These are phyloP conservation scores for Pulveroboletus sp. DNA, from an alignment of 768 basidiomycete species.

Conservation along the genomic window DNA sequence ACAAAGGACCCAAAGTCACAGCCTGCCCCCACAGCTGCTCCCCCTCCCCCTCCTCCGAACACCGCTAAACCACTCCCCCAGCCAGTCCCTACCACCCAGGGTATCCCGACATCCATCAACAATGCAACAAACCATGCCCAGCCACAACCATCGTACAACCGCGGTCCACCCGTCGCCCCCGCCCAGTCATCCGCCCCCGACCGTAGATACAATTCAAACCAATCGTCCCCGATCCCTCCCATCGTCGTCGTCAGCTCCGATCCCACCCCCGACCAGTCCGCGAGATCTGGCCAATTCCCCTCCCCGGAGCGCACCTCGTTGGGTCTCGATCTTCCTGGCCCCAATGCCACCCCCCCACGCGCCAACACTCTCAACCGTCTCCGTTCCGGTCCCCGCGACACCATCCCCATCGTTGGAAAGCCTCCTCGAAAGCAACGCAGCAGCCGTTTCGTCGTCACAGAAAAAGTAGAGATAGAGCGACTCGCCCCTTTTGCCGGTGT, in stretches of 20 bases:
- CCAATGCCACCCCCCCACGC: conserved; percentile 58
- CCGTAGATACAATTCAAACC: conserved; percentile 49
- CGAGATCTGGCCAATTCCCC: conserved; percentile 40
- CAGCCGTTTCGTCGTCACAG: conserved; percentile 93
- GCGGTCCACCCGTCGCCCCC: conserved; percentile 42
- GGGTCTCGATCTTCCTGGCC: conserved; percentile 43
- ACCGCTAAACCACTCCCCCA: conserved; percentile 63
- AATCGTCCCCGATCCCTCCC: conserved; percentile 62
- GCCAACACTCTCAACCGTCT: conserved; percentile 70
- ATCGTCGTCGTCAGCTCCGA: conserved; percentile 88
- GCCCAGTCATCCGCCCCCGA: conserved; percentile 45
- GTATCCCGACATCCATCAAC: conserved; percentile 36
- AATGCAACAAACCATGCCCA: conserved; percentile 41
- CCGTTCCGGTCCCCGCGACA: conserved; percentile 87
- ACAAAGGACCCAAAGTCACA: conserved; percentile 58
- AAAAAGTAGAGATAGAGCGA: conserved; percentile 94
- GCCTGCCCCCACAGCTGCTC: conserved; percentile 36
- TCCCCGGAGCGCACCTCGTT: conserved; percentile 49
- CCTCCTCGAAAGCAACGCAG: conserved; percentile 97
- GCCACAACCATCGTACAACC: conserved; percentile 38
- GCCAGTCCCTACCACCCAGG: conserved; percentile 39
- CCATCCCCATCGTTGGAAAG: conserved; percentile 94
- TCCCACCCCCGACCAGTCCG: conserved; percentile 44
- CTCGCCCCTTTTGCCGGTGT: conserved; percentile 86
- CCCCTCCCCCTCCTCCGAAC: conserved; percentile 64